These are phyloP conservation scores for Castanea crenata DNA, from an alignment of 306 rosid species.

Conservation along the genomic window DNA sequence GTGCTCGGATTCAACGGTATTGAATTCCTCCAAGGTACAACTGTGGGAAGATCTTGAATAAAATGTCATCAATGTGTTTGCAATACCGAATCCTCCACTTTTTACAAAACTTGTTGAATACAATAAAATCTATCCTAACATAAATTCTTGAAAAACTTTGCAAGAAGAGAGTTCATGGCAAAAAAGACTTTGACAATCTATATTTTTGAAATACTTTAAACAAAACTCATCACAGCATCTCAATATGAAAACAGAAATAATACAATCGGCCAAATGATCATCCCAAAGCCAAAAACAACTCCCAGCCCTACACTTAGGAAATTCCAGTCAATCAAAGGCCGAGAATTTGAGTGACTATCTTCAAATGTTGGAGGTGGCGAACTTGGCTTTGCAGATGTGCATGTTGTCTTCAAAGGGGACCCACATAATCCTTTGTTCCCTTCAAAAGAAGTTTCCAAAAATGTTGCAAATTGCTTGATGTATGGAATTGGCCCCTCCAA, in stretches of 20 bases:
- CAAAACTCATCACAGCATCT: no score
- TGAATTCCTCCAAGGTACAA: background rate
- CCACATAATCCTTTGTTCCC: constrained; percentile 39
- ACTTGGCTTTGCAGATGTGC: background rate
- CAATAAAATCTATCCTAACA: no score
- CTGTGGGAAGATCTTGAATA: constrained; percentile 17
- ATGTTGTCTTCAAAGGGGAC: constrained; percentile 12
- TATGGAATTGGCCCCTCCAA: constrained; percentile 24
- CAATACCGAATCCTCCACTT: constrained; percentile 23
- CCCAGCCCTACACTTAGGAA: constrained; percentile 34
- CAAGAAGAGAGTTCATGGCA: no score
- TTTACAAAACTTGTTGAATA: background rate
- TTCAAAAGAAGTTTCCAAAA: constrained; percentile 16
- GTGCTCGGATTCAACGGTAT: background rate
- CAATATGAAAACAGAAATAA: no score
- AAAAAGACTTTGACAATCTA: no score
- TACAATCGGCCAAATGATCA: constrained; percentile 23
- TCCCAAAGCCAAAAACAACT: constrained; percentile 25
- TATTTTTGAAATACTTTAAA: no score
- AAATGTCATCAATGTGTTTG: constrained; percentile 14
- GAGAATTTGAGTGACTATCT: background rate
- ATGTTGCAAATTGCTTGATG: constrained; percentile 36
- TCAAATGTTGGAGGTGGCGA: background rate
- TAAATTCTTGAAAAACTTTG: no score
- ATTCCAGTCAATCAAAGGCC: constrained; percentile 29